These are phyloP conservation scores for Fraxinus xanthoxyloides DNA, from an alignment of 305 asterid genomes.

Conservation along the genomic window DNA sequence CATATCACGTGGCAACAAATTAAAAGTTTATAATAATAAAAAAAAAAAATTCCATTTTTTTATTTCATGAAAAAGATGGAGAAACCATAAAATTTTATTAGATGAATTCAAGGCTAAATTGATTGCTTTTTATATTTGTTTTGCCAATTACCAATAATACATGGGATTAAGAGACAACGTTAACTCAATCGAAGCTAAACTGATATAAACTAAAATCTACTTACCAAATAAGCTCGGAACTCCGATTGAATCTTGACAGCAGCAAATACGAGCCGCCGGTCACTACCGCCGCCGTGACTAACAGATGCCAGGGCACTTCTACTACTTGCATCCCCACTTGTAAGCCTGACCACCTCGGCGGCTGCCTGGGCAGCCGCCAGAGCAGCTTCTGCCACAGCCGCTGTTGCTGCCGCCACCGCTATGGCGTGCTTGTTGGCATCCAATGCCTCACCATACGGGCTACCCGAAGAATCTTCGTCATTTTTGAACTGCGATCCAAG, in stretches of 20 bases:
- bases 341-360: constrained; percentile 47
- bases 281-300: constrained; percentile 16
- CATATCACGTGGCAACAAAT: not conserved
- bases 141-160: not conserved
- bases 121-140: not conserved
- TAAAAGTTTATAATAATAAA: no score
- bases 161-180: not conserved
- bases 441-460: constrained; percentile 20
- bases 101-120: not conserved
- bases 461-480: constrained; percentile 5
- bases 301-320: constrained; percentile 13
- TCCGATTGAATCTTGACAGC: constrained; percentile 88
- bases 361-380: constrained; percentile 61
- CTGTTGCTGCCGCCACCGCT: constrained; percentile 58
- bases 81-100: not conserved
- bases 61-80: not conserved
- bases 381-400: constrained; percentile 60
- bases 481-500: not conserved
- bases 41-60: not conserved
- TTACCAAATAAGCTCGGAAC: constrained; percentile 86
- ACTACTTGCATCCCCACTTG: constrained; percentile 27
- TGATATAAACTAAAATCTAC: constrained; percentile 9
- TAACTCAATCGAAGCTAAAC: not conserved
- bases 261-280: constrained; percentile 57
- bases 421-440: constrained; percentile 47